Conservation (phyloP, 805 yeast species). For the Candida parachauliodes region DNA sequence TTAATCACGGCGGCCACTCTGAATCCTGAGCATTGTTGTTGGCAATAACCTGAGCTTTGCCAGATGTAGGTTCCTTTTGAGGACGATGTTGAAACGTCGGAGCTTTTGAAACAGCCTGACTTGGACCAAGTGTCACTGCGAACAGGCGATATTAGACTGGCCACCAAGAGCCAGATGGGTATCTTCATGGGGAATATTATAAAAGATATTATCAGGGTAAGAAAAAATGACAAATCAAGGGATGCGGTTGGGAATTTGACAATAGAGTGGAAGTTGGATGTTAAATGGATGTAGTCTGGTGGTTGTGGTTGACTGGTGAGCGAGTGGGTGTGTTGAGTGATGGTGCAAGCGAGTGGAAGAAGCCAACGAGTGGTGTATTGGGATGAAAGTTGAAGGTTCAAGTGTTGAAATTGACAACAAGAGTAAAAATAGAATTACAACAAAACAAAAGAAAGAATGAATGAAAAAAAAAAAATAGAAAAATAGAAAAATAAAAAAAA, state of each 20-base stretch:
- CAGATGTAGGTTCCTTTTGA: slow-evolving; percentile 47
- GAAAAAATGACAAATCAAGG: too few relatives aligned
- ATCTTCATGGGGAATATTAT: not conserved
- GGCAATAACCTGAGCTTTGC: slow-evolving; percentile 62
- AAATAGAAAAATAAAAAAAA: not conserved
- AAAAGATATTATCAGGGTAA: too few relatives aligned
- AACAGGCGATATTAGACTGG: slow-evolving; percentile 1
- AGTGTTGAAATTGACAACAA: too few relatives aligned
- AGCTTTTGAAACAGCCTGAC: slow-evolving; percentile 11
- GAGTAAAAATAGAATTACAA: not conserved
- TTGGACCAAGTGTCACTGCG: slow-evolving; percentile 10
- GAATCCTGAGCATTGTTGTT: slow-evolving; percentile 45
- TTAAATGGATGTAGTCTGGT: not conserved
- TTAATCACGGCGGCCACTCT: slow-evolving; percentile 31
- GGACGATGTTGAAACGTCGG: slow-evolving; percentile 9
- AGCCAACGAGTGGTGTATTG: not conserved
- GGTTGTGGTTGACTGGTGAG: not conserved
- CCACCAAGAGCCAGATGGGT: not conserved
- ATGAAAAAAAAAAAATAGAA: not conserved
- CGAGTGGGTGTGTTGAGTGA: not conserved
- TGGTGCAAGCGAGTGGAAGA: not conserved
- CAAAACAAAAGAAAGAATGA: not conserved
- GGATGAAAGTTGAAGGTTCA: too few relatives aligned
- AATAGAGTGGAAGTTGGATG: not conserved
- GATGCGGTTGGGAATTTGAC: not conserved